Percentiles rank a stretch among this genome's conserved stretches.
Conservation (phyloP, 2,329 filamentous ascomycete species). For the Pseudocercospora crystallina region DNA sequence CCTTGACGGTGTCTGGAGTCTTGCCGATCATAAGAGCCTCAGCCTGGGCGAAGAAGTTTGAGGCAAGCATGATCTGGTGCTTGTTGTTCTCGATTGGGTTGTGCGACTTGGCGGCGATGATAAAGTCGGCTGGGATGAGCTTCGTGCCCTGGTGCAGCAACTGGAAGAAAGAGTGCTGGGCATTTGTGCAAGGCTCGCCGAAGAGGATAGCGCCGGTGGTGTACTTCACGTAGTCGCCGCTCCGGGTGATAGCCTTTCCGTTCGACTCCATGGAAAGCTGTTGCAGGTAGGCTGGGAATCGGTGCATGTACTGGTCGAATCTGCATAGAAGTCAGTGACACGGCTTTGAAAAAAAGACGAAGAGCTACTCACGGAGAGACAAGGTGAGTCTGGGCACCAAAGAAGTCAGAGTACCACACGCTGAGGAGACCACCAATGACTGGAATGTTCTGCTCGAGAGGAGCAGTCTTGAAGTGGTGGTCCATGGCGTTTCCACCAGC, state of each 20-base stretch:
- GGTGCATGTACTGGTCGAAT: slow-evolving; percentile 98
- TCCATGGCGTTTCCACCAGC: slow-evolving; percentile 96
- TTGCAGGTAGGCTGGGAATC: slow-evolving; percentile 98
- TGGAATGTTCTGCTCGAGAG: slow-evolving; percentile 92
- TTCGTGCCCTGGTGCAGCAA: slow-evolving; percentile 98
- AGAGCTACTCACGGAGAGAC: slow-evolving; percentile 77
- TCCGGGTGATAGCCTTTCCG: slow-evolving; percentile 92
- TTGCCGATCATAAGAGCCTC: slow-evolving; percentile 88
- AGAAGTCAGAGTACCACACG: slow-evolving; percentile 99
- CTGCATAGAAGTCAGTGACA: slow-evolving; percentile 45
- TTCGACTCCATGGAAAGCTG: slow-evolving; percentile 99
- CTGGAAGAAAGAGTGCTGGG: slow-evolving; percentile 99
- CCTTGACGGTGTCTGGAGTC: slow-evolving; percentile 74
- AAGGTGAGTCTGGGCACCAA: slow-evolving; percentile 94
- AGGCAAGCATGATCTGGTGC: slow-evolving; percentile 94
- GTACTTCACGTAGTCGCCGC: slow-evolving; percentile 87
- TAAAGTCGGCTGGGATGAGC: slow-evolving; percentile 97
- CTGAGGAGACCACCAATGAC: slow-evolving; percentile 87
- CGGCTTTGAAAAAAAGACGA: slow-evolving; percentile 2
- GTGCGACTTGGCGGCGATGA: slow-evolving; percentile 92
- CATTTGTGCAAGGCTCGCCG: slow-evolving; percentile 97
- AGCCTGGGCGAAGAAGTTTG: slow-evolving; percentile 87
- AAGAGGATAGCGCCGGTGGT: slow-evolving; percentile 95
- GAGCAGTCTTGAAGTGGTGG: slow-evolving; percentile 91
- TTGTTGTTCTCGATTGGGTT: slow-evolving; percentile 90